phyloP scores from a whole-genome alignment of 2,329 filamentous ascomycete genomes.

The Sclerotiophoma versabilis region DNA sequence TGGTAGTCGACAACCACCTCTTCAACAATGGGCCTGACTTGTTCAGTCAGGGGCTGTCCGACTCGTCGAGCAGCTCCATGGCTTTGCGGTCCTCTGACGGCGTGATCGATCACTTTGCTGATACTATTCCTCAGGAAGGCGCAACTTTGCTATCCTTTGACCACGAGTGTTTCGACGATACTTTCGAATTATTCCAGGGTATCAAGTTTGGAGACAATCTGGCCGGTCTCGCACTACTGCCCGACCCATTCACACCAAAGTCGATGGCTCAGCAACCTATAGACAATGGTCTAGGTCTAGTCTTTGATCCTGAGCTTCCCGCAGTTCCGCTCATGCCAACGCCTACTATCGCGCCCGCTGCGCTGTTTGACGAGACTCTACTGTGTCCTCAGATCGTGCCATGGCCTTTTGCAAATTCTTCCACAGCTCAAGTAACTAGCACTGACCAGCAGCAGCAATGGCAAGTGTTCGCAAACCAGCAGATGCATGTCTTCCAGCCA shows the following conservation, averaged over 20 bases:
- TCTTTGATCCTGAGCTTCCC: neutral
- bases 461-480: neutral
- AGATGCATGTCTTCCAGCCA: neutral
- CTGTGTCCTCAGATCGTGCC: neutral
- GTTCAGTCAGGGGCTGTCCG: neutral
- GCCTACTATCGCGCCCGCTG: neutral
- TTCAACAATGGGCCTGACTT: constrained; percentile 3
- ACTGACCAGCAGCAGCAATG: neutral
- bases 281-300: neutral
- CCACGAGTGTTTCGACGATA: neutral
- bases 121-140: neutral
- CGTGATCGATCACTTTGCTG: neutral
- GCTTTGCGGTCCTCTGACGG: neutral
- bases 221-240: neutral
- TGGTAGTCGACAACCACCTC: neutral
- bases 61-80: neutral
- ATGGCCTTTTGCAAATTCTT: neutral
- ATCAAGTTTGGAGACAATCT: neutral
- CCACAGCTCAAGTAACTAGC: neutral
- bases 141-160: neutral
- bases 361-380: neutral
- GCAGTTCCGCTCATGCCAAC: neutral
- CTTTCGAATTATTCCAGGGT: neutral
- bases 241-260: neutral
- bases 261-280: neutral